Evolutionary conservation across 768 basidiomycete genomes (phyloP).

Genomic region (Hysterangium stoloniferum): DNA sequence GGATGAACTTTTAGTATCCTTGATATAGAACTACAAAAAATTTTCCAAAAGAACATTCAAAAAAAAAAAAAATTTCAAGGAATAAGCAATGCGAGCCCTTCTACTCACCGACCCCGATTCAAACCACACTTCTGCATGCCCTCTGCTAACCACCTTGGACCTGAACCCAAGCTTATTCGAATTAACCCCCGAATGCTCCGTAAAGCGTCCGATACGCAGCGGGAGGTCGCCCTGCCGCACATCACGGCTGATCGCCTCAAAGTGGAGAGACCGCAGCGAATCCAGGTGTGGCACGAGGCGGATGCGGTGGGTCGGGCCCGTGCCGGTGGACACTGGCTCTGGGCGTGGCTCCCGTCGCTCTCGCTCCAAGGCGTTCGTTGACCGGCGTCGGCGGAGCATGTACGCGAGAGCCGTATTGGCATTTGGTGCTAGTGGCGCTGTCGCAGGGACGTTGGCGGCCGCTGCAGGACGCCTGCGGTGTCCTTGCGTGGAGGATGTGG

Average conservation of each 20-base stretch:
- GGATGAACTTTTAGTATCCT: slow-evolving; percentile 81
- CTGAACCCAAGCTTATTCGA: slow-evolving; percentile 90
- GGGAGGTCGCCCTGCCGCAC: slow-evolving; percentile 59
- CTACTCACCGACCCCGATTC: slow-evolving; percentile 11
- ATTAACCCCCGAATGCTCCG: slow-evolving; percentile 62
- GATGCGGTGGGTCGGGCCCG: slow-evolving; percentile 54
- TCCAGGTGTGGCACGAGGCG: slow-evolving; percentile 95
- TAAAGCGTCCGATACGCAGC: slow-evolving; percentile 90
- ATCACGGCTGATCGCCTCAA: slow-evolving; percentile 88
- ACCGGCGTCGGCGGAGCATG: slow-evolving; percentile 62
- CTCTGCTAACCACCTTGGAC: slow-evolving; percentile 88
- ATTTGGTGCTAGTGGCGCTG: slow-evolving; percentile 18
- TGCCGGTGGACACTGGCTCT: neutral
- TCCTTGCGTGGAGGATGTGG: slow-evolving; percentile 22
- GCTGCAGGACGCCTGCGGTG: slow-evolving; percentile 33
- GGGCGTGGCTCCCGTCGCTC: neutral
- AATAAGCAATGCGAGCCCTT: slow-evolving; percentile 25
- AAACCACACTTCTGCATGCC: slow-evolving; percentile 93
- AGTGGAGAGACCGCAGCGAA: slow-evolving; percentile 77
- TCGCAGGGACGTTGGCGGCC: slow-evolving; percentile 25
- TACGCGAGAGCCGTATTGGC: slow-evolving; percentile 38
- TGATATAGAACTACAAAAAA: slow-evolving; percentile 62
- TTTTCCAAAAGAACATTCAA: neutral
- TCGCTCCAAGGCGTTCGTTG: slow-evolving; percentile 18
- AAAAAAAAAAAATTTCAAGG: neutral